These are phyloP conservation scores for Zymoseptoria crescenta DNA, from an alignment of 2,329 filamentous ascomycete genomes.

Conservation along the genomic window DNA sequence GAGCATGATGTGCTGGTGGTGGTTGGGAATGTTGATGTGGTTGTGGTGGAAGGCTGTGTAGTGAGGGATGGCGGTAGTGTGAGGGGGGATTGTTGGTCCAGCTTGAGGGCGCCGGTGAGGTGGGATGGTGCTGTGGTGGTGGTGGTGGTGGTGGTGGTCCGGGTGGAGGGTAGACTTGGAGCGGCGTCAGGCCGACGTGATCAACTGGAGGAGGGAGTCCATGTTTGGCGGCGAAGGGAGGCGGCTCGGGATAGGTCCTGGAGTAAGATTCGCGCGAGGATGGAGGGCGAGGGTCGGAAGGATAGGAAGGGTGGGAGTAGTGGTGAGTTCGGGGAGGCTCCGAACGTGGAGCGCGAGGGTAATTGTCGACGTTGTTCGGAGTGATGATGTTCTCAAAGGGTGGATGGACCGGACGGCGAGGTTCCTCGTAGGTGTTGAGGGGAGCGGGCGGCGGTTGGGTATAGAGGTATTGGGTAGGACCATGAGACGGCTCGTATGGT, in stretches of 20 bases:
- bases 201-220: background rate
- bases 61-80: conserved; percentile 7
- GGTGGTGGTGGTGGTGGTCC: background rate
- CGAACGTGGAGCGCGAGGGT: background rate
- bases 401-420: background rate
- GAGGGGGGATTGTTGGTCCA: conserved; percentile 1
- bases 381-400: conserved; percentile 8
- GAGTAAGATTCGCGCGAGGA: background rate
- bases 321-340: background rate
- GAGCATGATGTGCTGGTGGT: conserved; percentile 4
- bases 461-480: conserved; percentile 6
- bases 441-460: background rate
- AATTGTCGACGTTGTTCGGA: conserved; percentile 12
- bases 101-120: background rate
- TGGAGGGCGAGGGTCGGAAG: conserved; percentile 9
- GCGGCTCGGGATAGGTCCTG: conserved; percentile 9
- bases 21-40: too few species aligned
- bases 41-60: conserved; percentile 3
- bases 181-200: background rate
- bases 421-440: conserved; percentile 1
- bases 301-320: conserved; percentile 3
- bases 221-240: background rate
- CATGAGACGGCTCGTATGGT: conserved; percentile 11
- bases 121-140: background rate
- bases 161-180: conserved; percentile 1